Evolutionary conservation across 2,329 filamentous ascomycete genomes (phyloP), one percentile per base, ranked within the genome.

Genomic region (Pestalotiopsis sp.): DNA sequence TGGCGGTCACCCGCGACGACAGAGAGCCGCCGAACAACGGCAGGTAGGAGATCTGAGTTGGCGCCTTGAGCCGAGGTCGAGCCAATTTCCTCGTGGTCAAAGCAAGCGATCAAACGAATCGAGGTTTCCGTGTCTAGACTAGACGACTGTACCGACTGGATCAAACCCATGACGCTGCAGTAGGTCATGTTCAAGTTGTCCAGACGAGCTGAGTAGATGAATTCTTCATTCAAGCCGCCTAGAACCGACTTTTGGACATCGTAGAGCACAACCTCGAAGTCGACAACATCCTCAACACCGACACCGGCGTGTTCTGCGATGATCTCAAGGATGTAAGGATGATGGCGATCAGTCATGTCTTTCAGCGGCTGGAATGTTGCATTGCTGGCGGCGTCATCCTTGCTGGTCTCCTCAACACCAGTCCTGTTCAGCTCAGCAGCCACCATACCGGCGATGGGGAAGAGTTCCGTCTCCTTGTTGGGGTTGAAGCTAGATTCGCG

Each of bases 171-270:
- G 67, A 96, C 90, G 72, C 93, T 92, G 83, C 96, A 98, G 84
- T 94, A 98, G 11, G 95, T 97, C 93, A 97, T 97, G 82, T 93
- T 93, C 17, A 98, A 86, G 81, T 99, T 99, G 83, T 99, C 96
- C 67, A 99, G 88, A 60, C 96, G 91, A n/a, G 95, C 90, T 2
- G 95, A 97, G 84, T 95, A 98, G 82, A 99, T 93, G 78, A 99
- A 92, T 81, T 99, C 96, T 77, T 98, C 92, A 79, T 93, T 92
- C 73, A 99, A 83, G 45, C 96, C 96, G 69, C 96, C 96, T 17
- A 99, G 88, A 77, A 91, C 93, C 0, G 95, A 90, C 77, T 95
- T 93, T 77, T 99, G 96, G 11, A 94, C 97, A 80, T 99, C 96
- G 81, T 97, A 99, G 57, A 99, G 90, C n/a, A 98, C 89, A 75